phyloP scores from a whole-genome alignment of 768 basidiomycete species.

The Pholiota microspora region DNA sequence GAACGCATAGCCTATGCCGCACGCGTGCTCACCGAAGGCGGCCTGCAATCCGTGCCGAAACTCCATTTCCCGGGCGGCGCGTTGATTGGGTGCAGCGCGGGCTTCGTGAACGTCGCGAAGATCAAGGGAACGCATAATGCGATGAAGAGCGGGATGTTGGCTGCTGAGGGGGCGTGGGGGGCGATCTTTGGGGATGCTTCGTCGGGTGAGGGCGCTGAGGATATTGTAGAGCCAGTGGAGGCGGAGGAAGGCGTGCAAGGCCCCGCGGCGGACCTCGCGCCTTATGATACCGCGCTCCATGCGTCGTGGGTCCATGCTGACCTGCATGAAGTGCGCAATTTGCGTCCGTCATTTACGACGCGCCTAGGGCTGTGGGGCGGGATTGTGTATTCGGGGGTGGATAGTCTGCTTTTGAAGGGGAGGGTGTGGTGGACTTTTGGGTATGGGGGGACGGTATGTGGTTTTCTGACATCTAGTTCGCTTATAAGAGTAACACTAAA shows the following conservation, averaged over 20 bases:
- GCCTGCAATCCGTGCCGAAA: constrained; percentile 84
- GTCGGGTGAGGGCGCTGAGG: neutral
- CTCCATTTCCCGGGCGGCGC: constrained; percentile 93
- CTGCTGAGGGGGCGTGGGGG: constrained; percentile 83
- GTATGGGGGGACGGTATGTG: constrained; percentile 29
- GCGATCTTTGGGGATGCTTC: too few species aligned
- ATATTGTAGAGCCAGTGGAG: neutral
- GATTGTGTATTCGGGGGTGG: constrained; percentile 84
- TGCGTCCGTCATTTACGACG: constrained; percentile 86
- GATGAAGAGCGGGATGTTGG: constrained; percentile 98
- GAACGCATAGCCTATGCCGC: constrained; percentile 88
- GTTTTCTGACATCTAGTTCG: too few species aligned
- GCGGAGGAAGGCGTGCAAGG: constrained; percentile 12
- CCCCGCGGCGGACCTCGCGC: constrained; percentile 57
- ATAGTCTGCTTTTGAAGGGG: constrained; percentile 81
- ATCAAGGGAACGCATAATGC: constrained; percentile 99
- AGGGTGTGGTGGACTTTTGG: constrained; percentile 89
- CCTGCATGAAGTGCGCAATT: constrained; percentile 85
- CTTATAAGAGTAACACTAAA: too few species aligned
- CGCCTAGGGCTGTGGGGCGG: constrained; percentile 84
- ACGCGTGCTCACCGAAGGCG: constrained; percentile 89
- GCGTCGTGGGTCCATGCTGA: constrained; percentile 86
- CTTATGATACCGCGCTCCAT: constrained; percentile 68
- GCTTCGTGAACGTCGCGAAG: constrained; percentile 94
- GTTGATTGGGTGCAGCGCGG: constrained; percentile 91